These are phyloP conservation scores for Podochytrium sp. DNA, from an alignment of 192 early-diverging fungal species.

Conservation along the genomic window DNA sequence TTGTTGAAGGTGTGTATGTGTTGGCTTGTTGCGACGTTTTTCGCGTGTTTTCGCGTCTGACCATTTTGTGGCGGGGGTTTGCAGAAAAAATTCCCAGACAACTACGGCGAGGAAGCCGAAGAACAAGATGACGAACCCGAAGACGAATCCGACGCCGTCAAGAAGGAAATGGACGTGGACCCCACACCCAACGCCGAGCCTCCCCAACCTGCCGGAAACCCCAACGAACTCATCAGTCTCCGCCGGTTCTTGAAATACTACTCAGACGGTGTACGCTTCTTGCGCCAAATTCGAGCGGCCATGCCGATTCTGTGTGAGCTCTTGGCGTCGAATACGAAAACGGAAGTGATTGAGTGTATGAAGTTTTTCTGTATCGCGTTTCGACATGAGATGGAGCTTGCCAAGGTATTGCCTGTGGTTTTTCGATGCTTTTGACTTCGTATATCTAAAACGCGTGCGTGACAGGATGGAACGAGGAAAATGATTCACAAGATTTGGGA, in stretches of 20 bases:
- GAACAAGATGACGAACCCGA: slow-evolving; percentile 12
- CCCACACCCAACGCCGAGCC: not conserved
- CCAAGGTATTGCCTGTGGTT: slow-evolving; percentile 62
- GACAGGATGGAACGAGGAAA: slow-evolving; percentile 79
- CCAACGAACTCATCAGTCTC: slow-evolving; percentile 39
- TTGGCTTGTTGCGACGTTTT: not conserved
- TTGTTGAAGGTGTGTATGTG: slow-evolving; percentile 64
- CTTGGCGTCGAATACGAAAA: slow-evolving; percentile 84
- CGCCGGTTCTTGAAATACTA: slow-evolving; percentile 72
- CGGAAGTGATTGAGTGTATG: slow-evolving; percentile 96
- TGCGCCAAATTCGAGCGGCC: slow-evolving; percentile 75
- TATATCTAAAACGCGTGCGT: slow-evolving; percentile 1
- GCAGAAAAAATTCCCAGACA: slow-evolving; percentile 33
- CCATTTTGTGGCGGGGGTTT: not conserved
- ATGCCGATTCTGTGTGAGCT: slow-evolving; percentile 81
- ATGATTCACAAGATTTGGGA: slow-evolving; percentile 97
- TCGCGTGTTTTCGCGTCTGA: not conserved
- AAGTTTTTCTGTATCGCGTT: slow-evolving; percentile 88
- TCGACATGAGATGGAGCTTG: slow-evolving; percentile 82
- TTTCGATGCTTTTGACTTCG: not conserved
- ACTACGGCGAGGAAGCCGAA: slow-evolving; percentile 28
- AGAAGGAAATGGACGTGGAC: not conserved
- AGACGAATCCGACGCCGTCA: not conserved
- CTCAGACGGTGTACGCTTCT: slow-evolving; percentile 86
- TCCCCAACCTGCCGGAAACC: slow-evolving; percentile 18